These are phyloP conservation scores for Phylloporus sp. DNA, from an alignment of 768 basidiomycete species.

Conservation along the genomic window DNA sequence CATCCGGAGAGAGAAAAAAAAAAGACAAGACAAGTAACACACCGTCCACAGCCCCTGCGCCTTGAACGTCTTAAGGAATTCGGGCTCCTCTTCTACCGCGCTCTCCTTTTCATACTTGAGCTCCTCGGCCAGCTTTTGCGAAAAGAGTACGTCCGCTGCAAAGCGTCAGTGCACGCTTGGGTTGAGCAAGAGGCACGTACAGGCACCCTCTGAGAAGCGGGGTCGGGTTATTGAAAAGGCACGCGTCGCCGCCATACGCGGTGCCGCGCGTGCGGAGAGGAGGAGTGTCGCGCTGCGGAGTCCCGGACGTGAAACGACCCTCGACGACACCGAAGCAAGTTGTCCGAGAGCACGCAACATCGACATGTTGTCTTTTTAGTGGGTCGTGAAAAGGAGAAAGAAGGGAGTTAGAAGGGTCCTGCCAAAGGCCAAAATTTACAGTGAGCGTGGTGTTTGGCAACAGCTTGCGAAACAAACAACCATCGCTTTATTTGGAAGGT, in stretches of 20 bases:
- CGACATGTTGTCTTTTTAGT: constrained; percentile 46
- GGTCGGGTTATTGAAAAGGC: constrained; percentile 39
- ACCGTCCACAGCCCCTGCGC: constrained; percentile 77
- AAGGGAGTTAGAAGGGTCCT: no score
- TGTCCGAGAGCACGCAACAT: constrained; percentile 59
- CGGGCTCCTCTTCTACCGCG: constrained; percentile 47
- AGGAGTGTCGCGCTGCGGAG: constrained; percentile 22
- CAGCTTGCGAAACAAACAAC: constrained; percentile 31
- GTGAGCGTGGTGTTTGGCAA: constrained; percentile 29
- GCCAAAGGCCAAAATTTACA: background rate
- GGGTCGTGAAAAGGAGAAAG: background rate
- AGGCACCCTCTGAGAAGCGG: constrained; percentile 40
- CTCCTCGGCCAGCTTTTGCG: constrained; percentile 76
- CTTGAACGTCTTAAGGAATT: constrained; percentile 76
- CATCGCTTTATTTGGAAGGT: constrained; percentile 14
- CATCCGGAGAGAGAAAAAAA: no score
- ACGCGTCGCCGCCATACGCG: constrained; percentile 29
- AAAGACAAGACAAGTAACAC: background rate
- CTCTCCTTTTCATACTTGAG: constrained; percentile 80
- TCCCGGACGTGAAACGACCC: constrained; percentile 29
- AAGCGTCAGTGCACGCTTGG: background rate
- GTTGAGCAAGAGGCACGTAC: constrained; percentile 25
- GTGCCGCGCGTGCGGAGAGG: constrained; percentile 6
- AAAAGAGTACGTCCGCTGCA: constrained; percentile 69
- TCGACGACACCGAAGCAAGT: constrained; percentile 43